phyloP scores from a whole-genome alignment of 306 rosid species.

The Prinsepia uniflora region DNA sequence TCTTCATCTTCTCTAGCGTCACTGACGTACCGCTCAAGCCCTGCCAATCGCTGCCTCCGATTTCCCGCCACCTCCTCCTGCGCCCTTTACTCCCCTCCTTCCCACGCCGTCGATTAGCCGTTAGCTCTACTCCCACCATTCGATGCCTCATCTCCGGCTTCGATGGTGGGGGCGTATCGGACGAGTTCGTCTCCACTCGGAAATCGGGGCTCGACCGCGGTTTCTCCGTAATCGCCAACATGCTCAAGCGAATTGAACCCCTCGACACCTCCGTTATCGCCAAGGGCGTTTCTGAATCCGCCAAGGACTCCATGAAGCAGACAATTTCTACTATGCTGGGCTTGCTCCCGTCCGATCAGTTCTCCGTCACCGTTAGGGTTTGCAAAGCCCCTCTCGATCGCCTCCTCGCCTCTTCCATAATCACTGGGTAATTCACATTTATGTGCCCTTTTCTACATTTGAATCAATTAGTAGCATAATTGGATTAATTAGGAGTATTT shows the following conservation, averaged over 20 bases:
- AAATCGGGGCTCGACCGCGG: constrained; percentile 68
- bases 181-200: constrained; percentile 80
- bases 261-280: constrained; percentile 78
- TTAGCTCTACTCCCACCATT: constrained; percentile 18
- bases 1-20: constrained; percentile 55
- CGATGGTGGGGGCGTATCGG: constrained; percentile 74
- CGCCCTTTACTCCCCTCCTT: constrained; percentile 18
- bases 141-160: constrained; percentile 58
- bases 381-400: constrained; percentile 64
- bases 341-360: constrained; percentile 81
- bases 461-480: not conserved
- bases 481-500: not conserved
- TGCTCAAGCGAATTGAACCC: constrained; percentile 81
- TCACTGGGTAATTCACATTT: constrained; percentile 65
- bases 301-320: constrained; percentile 89
- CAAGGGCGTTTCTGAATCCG: constrained; percentile 71
- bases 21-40: constrained; percentile 41
- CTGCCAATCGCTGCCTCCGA: constrained; percentile 30
- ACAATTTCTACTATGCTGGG: constrained; percentile 97
- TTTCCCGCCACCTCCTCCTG: constrained; percentile 19
- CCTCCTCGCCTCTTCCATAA: constrained; percentile 75
- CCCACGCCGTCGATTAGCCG: constrained; percentile 23
- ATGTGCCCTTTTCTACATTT: not conserved
- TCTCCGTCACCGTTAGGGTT: constrained; percentile 63
- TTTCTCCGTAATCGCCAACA: constrained; percentile 73